Base-by-base conservation (phyloP, 164 flowering plant genomes). In the Euptelea pleiosperma region DNA sequence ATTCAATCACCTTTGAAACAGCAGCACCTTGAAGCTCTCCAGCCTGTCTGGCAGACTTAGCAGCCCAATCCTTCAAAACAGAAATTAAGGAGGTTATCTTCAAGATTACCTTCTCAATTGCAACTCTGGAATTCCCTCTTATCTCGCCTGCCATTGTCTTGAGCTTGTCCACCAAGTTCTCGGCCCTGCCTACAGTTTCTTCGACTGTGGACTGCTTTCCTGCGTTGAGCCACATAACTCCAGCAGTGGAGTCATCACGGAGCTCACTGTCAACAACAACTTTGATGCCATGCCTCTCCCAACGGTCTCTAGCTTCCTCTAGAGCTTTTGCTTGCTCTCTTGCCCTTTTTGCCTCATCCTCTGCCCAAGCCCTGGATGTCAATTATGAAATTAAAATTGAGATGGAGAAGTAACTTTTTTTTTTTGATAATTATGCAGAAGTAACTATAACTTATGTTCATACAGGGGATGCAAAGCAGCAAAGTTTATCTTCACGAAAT, bases 271-370 rank as follows among this genome's bases (percentile, higher is more conserved):
- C 96, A 10, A 94, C 97, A 1, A 94, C 70, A 0, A 94, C 91
- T 68, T 84, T 87, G 65, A 94, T 76, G 55, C 99, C 99, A 6
- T 73, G 84, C 60, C 64, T 81, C 71, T 86, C 89, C 97, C 97
- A 94, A 35, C 86, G 83, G 34, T 79, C 82, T 75, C 99, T 83
- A 18, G 99, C 99, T 70, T 85, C 96, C 63, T 94, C 99, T 29
- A 94, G 72, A 21, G 79, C 80, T 68, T 81, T 94, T 49, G 88
- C 95, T 55, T 88, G 91, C 54, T 85, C 95, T 70, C 93, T 84
- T 29, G 87, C 97, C 73, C 77, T 79, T 68, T 79, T 86, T 21
- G 97, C 99, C 65, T 94, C 99, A 46, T 94, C 96, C 74, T 94
- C 97, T 14, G 99, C 99, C 99, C 99, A 94, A 46, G 92, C 61